Percentiles rank a stretch among this genome's conserved stretches.
These are phyloP conservation scores for Tilletia walkeri DNA, from an alignment of 1,284 basidiomycete genomes.

Conservation along the genomic window DNA sequence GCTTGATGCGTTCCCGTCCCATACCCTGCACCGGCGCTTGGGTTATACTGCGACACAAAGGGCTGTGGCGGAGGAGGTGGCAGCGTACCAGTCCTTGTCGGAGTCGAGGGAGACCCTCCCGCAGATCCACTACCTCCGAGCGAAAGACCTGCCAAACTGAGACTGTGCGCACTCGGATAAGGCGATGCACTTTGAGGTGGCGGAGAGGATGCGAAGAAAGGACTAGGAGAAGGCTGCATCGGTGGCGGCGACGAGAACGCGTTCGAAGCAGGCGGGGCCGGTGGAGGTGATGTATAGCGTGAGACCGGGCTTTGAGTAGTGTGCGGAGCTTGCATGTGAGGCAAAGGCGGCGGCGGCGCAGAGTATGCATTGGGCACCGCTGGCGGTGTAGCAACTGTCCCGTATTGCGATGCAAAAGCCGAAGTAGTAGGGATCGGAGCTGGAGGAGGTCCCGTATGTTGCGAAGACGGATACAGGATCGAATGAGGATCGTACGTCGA, in stretches of 20 bases:
- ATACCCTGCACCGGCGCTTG: not conserved
- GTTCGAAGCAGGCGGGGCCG: no score
- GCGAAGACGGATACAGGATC: not conserved
- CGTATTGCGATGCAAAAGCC: conserved; percentile 3
- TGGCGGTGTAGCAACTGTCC: not conserved
- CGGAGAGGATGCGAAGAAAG: conserved; percentile 3
- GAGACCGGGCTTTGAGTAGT: not conserved
- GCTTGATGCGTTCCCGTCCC: not conserved
- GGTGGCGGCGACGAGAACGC: not conserved
- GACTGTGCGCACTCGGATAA: not conserved
- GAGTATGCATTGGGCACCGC: not conserved
- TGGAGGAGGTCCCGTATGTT: not conserved
- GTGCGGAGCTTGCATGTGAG: not conserved
- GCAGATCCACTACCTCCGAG: not conserved
- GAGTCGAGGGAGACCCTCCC: no score
- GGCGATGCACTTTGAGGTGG: not conserved
- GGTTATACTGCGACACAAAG: conserved; percentile 6
- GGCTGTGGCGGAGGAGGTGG: conserved; percentile 14
- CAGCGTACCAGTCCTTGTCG: not conserved
- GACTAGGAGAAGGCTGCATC: not conserved
- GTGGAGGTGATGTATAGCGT: conserved; percentile 8
- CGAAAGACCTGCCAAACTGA: conserved; percentile 14
- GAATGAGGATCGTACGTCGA: not conserved
- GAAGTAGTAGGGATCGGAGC: not conserved
- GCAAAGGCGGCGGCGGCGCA: not conserved